Evolutionary conservation across 768 basidiomycete species (phyloP).

Genomic region (Pleurotus salmoneostramineus): DNA sequence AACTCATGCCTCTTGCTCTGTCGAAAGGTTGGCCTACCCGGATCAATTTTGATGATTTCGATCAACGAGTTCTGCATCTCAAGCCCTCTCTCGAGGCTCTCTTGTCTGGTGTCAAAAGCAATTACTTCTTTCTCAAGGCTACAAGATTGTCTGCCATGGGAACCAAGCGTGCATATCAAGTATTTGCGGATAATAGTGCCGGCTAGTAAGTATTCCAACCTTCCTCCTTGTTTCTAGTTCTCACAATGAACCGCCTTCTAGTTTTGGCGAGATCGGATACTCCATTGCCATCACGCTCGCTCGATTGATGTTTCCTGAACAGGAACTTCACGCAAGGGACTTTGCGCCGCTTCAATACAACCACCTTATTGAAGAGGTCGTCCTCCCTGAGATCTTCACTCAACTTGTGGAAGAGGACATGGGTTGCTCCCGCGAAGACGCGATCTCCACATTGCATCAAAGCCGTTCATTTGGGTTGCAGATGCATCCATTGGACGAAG

Average conservation of each 20-base stretch:
- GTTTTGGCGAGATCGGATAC: background rate
- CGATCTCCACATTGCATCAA: background rate
- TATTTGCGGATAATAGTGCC: background rate
- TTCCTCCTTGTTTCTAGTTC: background rate
- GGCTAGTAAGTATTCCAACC: background rate
- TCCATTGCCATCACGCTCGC: background rate
- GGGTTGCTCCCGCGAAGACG: background rate
- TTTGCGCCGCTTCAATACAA: background rate
- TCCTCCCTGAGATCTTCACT: background rate
- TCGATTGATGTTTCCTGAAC: background rate
- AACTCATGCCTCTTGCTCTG: background rate
- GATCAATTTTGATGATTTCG: background rate
- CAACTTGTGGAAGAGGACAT: background rate
- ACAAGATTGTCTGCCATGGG: too few relatives aligned
- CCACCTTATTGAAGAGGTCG: background rate
- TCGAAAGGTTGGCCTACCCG: background rate
- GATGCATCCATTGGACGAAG: background rate
- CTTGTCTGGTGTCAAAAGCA: background rate
- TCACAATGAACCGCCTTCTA: background rate
- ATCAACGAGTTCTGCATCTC: background rate
- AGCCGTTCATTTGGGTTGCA: background rate
- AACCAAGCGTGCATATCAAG: background rate
- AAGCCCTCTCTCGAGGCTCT: background rate
- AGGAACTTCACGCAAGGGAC: background rate
- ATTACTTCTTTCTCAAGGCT: background rate